A percentile compares a stretch with the other conserved stretches of the same genome.
Conservation (phyloP, 768 basidiomycete genomes). For the Stropharia rugosoannulata region DNA sequence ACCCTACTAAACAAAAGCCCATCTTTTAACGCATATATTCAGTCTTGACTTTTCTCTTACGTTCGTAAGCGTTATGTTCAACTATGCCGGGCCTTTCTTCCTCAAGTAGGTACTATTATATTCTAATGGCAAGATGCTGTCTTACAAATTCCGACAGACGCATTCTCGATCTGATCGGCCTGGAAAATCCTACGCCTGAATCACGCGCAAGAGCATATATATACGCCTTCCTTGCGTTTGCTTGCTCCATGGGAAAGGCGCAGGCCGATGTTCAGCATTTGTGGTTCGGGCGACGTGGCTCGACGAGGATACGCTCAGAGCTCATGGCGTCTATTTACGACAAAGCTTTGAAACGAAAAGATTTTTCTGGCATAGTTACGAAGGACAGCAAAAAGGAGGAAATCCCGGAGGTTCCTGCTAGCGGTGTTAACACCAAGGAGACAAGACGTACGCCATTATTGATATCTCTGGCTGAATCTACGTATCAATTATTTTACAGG, state of each 20-base stretch:
- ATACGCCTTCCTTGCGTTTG: slow-evolving; percentile 75
- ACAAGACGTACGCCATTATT: slow-evolving; percentile 16
- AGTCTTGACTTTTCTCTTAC: slow-evolving; percentile 71
- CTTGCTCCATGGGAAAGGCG: slow-evolving; percentile 46
- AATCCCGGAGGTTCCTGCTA: slow-evolving; percentile 30
- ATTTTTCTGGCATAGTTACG: slow-evolving; percentile 74
- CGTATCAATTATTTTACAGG: slow-evolving; percentile 11
- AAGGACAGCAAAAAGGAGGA: slow-evolving; percentile 30
- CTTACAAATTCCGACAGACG: slow-evolving; percentile 27
- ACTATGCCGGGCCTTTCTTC: slow-evolving; percentile 84
- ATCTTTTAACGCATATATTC: slow-evolving; percentile 1
- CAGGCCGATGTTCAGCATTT: slow-evolving; percentile 74
- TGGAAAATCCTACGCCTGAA: slow-evolving; percentile 42
- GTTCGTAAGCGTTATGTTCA: slow-evolving; percentile 66
- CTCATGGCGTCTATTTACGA: slow-evolving; percentile 88
- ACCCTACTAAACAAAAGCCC: neutral
- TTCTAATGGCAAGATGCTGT: neutral
- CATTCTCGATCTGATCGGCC: slow-evolving; percentile 59
- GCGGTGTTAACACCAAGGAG: slow-evolving; percentile 20
- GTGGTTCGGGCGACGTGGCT: slow-evolving; percentile 79
- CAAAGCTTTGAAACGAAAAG: slow-evolving; percentile 81
- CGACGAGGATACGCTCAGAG: slow-evolving; percentile 70
- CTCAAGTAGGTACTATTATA: slow-evolving; percentile 52
- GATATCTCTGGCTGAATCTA: neutral
- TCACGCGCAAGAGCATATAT: slow-evolving; percentile 65